These are phyloP conservation scores for Salix brachista DNA, from an alignment of 345 rosid species.

Conservation along the genomic window DNA sequence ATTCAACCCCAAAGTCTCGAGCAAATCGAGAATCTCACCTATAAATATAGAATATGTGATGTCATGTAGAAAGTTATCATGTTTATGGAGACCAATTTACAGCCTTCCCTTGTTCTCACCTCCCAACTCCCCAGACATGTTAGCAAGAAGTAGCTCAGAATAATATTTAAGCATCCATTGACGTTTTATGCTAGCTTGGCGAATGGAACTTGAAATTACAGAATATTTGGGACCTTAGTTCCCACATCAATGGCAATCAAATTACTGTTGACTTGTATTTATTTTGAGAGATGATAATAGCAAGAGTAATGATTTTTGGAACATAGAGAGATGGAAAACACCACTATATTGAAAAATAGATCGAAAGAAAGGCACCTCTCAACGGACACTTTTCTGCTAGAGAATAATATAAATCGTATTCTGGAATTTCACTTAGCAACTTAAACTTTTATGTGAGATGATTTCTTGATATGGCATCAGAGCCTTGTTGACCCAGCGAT, in stretches of 20 bases:
- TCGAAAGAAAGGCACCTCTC: conserved; percentile 43
- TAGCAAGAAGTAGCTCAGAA: background rate
- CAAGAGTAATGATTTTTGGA: too few species aligned
- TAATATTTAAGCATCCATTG: background rate
- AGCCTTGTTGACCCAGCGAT: too few species aligned
- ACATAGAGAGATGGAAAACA: background rate
- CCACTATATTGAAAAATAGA: background rate
- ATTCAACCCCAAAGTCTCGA: too few species aligned
- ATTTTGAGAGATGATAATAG: conserved; percentile 3
- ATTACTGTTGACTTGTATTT: background rate
- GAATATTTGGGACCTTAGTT: background rate
- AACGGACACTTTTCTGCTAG: conserved; percentile 11
- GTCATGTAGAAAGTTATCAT: too few species aligned
- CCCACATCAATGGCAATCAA: conserved; percentile 9
- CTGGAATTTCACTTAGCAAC: too few species aligned
- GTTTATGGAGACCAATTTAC: background rate
- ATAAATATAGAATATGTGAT: too few species aligned
- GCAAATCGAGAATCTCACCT: too few species aligned
- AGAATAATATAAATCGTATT: too few species aligned
- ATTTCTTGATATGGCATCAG: too few species aligned
- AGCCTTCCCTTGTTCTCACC: background rate
- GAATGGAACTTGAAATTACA: background rate
- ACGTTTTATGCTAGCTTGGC: background rate
- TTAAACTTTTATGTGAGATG: too few species aligned
- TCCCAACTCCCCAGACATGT: background rate